phyloP scores from a whole-genome alignment of 768 basidiomycete genomes.

The Pholiota molesta region DNA sequence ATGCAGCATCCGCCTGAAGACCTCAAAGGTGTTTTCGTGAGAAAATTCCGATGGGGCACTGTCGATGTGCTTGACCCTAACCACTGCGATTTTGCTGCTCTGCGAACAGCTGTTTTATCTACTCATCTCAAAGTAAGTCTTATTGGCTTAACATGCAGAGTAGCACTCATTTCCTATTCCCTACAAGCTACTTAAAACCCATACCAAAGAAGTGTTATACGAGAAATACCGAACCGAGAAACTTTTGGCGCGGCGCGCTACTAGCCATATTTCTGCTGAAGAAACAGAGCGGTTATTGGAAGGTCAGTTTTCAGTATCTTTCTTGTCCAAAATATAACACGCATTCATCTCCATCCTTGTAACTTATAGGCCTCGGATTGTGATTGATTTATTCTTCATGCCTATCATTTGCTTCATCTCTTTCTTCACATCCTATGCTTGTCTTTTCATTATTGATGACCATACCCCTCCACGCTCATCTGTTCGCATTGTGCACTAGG shows the following conservation, averaged over 20 bases:
- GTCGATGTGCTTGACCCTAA: conserved; percentile 84
- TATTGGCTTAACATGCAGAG: not conserved
- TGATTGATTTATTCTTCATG: conserved; percentile 21
- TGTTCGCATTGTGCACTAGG: conserved; percentile 19
- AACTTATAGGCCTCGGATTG: conserved; percentile 29
- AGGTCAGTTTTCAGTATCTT: conserved; percentile 45
- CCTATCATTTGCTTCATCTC: conserved; percentile 20
- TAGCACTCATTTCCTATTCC: not conserved
- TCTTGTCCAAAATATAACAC: not conserved
- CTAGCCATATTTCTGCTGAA: conserved; percentile 75
- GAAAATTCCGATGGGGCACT: conserved; percentile 88
- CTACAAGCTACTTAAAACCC: conserved; percentile 72
- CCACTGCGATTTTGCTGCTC: conserved; percentile 86
- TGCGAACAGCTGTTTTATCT: conserved; percentile 82
- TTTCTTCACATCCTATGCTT: conserved; percentile 17
- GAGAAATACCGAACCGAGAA: conserved; percentile 94
- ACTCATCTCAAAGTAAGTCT: conserved; percentile 79
- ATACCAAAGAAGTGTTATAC: conserved; percentile 88
- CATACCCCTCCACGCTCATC: conserved; percentile 19
- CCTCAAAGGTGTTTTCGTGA: conserved; percentile 72
- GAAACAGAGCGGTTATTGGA: conserved; percentile 73
- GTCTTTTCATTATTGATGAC: conserved; percentile 23
- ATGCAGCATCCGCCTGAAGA: conserved; percentile 59
- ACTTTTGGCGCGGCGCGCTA: conserved; percentile 83
- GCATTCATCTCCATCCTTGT: not conserved